These are phyloP conservation scores for Coemansia sp. DNA, from an alignment of 192 early-diverging fungal genomes.

Conservation along the genomic window DNA sequence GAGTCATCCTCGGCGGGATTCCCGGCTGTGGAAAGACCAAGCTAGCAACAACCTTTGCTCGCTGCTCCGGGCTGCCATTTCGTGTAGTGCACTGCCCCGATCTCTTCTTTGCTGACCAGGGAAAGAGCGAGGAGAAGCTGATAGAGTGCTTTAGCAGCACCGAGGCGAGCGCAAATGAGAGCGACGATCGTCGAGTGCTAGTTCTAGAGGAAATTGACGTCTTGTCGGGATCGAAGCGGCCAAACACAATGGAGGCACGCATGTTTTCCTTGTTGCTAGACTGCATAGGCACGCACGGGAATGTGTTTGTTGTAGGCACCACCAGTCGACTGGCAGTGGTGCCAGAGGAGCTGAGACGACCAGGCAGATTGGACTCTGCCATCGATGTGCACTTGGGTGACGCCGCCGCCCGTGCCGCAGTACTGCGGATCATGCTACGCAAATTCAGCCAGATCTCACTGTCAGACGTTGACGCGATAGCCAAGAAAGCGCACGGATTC, in stretches of 20 bases:
- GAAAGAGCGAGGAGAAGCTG: slow-evolving; percentile 37
- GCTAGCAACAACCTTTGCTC: slow-evolving; percentile 33
- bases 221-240: slow-evolving; percentile 25
- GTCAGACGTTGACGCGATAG: slow-evolving; percentile 16
- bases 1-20: slow-evolving; percentile 43
- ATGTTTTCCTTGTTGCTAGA: slow-evolving; percentile 40
- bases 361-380: slow-evolving; percentile 28
- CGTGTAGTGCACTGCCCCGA: slow-evolving; percentile 42
- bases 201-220: slow-evolving; percentile 51
- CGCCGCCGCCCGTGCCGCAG: slow-evolving; percentile 25
- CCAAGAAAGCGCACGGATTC: slow-evolving; percentile 60
- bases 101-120: slow-evolving; percentile 43
- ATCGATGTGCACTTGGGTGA: slow-evolving; percentile 37
- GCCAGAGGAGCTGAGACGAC: slow-evolving; percentile 30
- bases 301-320: slow-evolving; percentile 45
- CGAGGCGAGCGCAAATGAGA: background rate
- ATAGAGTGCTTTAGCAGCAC: slow-evolving; percentile 22
- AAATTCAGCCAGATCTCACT: slow-evolving; percentile 22
- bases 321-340: slow-evolving; percentile 25
- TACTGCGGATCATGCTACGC: slow-evolving; percentile 37
- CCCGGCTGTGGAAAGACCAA: slow-evolving; percentile 46
- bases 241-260: slow-evolving; percentile 40
- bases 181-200: slow-evolving; percentile 15
- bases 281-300: slow-evolving; percentile 20
- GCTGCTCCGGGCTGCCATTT: slow-evolving; percentile 15